Conservation (phyloP, 164 flowering plant species). For the Aristolochia fimbriata region DNA sequence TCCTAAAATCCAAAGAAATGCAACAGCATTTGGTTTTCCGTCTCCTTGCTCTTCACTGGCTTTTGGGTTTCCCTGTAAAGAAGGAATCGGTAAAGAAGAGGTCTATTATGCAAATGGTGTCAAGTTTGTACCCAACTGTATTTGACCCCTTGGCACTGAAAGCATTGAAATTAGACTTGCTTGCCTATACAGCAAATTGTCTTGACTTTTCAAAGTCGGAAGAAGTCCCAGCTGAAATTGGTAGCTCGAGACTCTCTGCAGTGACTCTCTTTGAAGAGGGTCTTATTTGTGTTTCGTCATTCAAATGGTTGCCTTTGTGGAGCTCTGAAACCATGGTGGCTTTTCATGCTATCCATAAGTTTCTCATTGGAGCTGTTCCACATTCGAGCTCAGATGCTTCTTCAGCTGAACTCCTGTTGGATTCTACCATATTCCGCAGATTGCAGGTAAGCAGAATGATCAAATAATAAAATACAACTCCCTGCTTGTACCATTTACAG, state of each 20-base stretch:
- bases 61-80: slow-evolving; percentile 39
- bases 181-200: slow-evolving; percentile 47
- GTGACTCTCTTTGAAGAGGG: slow-evolving; percentile 67
- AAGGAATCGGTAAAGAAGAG: slow-evolving; percentile 22
- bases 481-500: background rate
- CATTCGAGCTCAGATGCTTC: slow-evolving; percentile 46
- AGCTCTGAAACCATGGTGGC: slow-evolving; percentile 90
- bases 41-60: slow-evolving; percentile 77
- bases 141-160: slow-evolving; percentile 89
- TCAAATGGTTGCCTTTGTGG: slow-evolving; percentile 89
- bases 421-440: slow-evolving; percentile 45
- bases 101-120: slow-evolving; percentile 28
- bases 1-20: slow-evolving; percentile 53
- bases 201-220: slow-evolving; percentile 16
- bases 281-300: slow-evolving; percentile 66
- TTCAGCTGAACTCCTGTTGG: slow-evolving; percentile 25
- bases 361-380: slow-evolving; percentile 54
- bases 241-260: slow-evolving; percentile 14
- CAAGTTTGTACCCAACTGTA: slow-evolving; percentile 51
- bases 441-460: slow-evolving; percentile 41
- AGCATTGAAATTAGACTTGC: slow-evolving; percentile 69
- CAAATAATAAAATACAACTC: background rate
- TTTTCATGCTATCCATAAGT: slow-evolving; percentile 71
- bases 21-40: slow-evolving; percentile 64
- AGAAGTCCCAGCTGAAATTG: slow-evolving; percentile 15